Evolutionary conservation across 495 filamentous ascomycete species (phyloP).

Genomic region (Xylaria curta): DNA sequence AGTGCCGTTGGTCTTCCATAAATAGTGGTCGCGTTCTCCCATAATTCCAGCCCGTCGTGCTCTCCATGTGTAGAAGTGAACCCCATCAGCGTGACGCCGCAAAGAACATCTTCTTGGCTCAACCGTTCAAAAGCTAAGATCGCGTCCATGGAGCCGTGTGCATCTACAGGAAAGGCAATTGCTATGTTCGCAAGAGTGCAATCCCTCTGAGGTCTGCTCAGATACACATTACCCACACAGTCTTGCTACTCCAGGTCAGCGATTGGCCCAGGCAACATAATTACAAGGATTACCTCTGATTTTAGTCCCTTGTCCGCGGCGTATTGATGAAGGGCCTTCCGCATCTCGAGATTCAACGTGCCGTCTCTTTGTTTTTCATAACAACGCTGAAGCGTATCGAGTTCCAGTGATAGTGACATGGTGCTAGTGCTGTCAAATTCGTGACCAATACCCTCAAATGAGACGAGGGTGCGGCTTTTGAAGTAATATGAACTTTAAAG

Average conservation of each 20-base stretch:
- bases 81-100: slow-evolving; percentile 13
- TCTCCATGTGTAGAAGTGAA: slow-evolving; percentile 7
- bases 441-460: background rate
- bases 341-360: background rate
- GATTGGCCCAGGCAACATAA: background rate
- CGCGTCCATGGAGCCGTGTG: background rate
- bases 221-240: slow-evolving; percentile 17
- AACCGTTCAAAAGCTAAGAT: slow-evolving; percentile 2
- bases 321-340: slow-evolving; percentile 5
- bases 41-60: background rate
- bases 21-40: slow-evolving; percentile 12
- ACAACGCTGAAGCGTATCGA: background rate
- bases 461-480: background rate
- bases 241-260: slow-evolving; percentile 10
- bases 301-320: background rate
- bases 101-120: slow-evolving; percentile 6
- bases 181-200: slow-evolving; percentile 9
- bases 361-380: background rate
- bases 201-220: background rate
- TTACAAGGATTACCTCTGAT: background rate
- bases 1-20: background rate
- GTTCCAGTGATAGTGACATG: background rate
- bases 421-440: background rate
- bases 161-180: slow-evolving; percentile 8
- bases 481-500: background rate